These are phyloP conservation scores for Guyanaporus albipodus DNA, from an alignment of 768 basidiomycete species.

Conservation along the genomic window DNA sequence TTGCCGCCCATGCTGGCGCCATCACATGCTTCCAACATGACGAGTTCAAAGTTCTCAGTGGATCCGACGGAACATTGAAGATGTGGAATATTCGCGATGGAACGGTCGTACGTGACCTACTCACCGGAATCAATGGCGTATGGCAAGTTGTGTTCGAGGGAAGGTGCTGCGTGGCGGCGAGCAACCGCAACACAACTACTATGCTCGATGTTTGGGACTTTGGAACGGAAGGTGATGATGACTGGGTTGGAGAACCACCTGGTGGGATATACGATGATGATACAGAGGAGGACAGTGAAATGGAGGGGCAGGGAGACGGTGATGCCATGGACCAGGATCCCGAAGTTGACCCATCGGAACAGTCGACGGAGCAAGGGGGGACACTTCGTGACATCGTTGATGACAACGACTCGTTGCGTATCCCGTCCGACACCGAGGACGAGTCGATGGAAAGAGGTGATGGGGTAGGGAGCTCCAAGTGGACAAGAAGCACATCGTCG, in stretches of 20 bases:
- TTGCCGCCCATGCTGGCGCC: conserved; percentile 92
- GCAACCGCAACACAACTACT: conserved; percentile 72
- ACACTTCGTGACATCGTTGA: conserved; percentile 26
- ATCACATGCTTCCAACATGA: conserved; percentile 99
- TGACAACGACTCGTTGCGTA: conserved; percentile 25
- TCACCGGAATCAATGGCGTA: conserved; percentile 89
- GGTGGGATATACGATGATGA: conserved; percentile 71
- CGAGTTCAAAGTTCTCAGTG: conserved; percentile 94
- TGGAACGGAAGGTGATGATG: conserved; percentile 67
- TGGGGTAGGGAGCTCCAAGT: conserved; percentile 26
- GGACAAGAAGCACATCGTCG: conserved; percentile 26
- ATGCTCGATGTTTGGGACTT: conserved; percentile 92
- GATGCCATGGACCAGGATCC: conserved; percentile 75
- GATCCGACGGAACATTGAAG: conserved; percentile 93
- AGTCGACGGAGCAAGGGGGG: conserved; percentile 25
- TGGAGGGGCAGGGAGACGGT: conserved; percentile 53
- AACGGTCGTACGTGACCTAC: conserved; percentile 76
- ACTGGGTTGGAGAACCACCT: conserved; percentile 78
- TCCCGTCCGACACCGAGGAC: conserved; percentile 29
- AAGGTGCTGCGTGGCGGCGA: conserved; percentile 91
- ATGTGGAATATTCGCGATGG: conserved; percentile 97
- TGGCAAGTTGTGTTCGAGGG: conserved; percentile 98
- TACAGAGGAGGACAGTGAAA: conserved; percentile 42
- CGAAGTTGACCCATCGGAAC: conserved; percentile 34
- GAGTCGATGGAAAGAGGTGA: conserved; percentile 32